Conservation (phyloP, 768 basidiomycete species). For the Neoboletus magnificus region DNA sequence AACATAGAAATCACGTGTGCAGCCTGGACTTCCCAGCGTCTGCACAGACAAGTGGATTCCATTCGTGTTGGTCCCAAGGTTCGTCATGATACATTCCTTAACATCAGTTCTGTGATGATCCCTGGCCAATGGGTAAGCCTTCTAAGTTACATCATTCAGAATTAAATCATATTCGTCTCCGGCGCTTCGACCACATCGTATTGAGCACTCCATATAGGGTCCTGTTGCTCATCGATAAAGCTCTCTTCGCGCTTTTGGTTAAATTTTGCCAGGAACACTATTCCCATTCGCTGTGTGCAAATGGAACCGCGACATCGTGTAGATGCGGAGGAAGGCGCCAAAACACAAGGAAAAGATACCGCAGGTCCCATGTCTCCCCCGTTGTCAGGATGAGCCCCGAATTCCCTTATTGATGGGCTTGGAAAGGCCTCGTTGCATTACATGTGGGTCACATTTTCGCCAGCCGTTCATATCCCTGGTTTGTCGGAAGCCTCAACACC, state of each 20-base stretch:
- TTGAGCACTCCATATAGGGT: slow-evolving; percentile 3
- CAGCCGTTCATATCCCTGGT: background rate
- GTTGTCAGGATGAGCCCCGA: slow-evolving; percentile 1
- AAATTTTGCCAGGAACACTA: background rate
- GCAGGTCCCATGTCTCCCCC: background rate
- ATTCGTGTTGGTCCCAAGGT: slow-evolving; percentile 13
- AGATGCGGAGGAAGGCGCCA: background rate
- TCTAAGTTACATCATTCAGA: slow-evolving; percentile 6
- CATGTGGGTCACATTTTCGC: background rate
- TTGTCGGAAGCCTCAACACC: background rate
- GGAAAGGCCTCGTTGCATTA: slow-evolving; percentile 18
- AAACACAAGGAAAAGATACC: slow-evolving; percentile 9
- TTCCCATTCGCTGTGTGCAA: background rate
- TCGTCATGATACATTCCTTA: slow-evolving; percentile 6
- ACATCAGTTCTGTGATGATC: slow-evolving; percentile 3
- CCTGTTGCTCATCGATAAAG: slow-evolving; percentile 19
- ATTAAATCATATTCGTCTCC: background rate
- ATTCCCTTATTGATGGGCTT: background rate
- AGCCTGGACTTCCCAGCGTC: slow-evolving; percentile 4
- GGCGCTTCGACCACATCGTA: slow-evolving; percentile 9
- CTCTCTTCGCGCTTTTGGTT: slow-evolving; percentile 10
- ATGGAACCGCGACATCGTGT: background rate
- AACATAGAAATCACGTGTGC: slow-evolving; percentile 14
- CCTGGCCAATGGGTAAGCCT: slow-evolving; percentile 9
- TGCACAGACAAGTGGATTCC: slow-evolving; percentile 2